Evolutionary conservation across 2,329 filamentous ascomycete genomes (phyloP), one percentile per base, ranked within the genome.

Genomic region (Colletotrichum higginsianum): DNA sequence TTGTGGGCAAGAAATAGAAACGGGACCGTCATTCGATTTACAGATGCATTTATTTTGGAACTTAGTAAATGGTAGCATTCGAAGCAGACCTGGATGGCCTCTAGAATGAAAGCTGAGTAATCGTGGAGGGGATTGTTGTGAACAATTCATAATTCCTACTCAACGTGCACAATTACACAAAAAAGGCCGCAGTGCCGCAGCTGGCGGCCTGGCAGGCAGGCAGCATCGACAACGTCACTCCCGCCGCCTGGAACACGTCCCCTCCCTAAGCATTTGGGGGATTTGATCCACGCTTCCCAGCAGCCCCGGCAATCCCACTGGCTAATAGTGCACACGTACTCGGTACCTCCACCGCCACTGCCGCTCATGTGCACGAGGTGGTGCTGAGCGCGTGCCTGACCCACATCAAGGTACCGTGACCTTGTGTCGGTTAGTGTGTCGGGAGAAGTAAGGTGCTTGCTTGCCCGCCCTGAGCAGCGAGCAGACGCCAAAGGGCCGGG

Each of bases 171-270:
- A 62, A 67, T 6, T 53, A n/a, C 23, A 23, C 53, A 40, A 38
- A 56, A 42, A 42, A 9, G 40, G 12, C 35, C 11, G 15, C 23
- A 35, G 50, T 50, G 21, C 47, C 47, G 42, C 60, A 58, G 60
- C 66, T 44, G 38, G 35, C 47, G 18, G 62, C 9, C 35, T 38
- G 52, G 30, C 62, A 50, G 30, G 8, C 53, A 79, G 78, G 78
- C 79, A 80, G 77, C 79, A 79, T 80, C 77, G 78, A 79, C 77
- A 80, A 79, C 79, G 79, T 80, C 79, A 80, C 79, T 79, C 64
- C 61, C 56, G 58, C 67, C 50, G 49, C 26, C 64, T 73, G 23
- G 60, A 53, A 57, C 67, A 57, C 49, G 67, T 55, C 42, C 67
- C 40, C 55, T 58, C 65, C 49, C 50, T 57, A 52, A 47, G 63